Evolutionary conservation across 1,284 basidiomycete genomes (phyloP), one percentile per base, ranked within the genome.

Genomic region (Pterulicium gracile): DNA sequence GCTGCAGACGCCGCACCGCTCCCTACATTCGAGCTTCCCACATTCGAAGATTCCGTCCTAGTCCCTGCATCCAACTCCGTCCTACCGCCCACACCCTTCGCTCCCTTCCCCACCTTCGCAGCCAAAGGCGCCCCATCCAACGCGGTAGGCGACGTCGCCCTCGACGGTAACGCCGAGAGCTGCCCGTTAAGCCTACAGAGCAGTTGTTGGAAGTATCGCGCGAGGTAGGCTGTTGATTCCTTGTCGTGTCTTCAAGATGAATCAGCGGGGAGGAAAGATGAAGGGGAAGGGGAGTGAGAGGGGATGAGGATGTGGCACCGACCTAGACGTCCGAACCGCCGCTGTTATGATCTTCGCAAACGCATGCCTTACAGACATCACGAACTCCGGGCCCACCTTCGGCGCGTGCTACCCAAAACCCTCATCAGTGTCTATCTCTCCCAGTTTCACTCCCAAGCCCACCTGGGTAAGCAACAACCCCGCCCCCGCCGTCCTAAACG

Each of bases 211-310:
- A 39, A 39, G 15, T 39, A 39, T 4, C 36, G 36, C 7, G 7
- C 36, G 36, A 39, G 36, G 19, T 39, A 39, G 19, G 36, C 36
- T 10, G 36, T 13, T 39, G 36, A 5, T 39, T 39, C 36, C 19
- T 39, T 39, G 19, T 39, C 36, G 15, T 39, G 36, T 39, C 36
- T 39, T n/a, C n/a, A n/a, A n/a, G n/a, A n/a, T n/a, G n/a, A n/a
- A 39, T 4, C n/a, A 32, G 27, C 27, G n/a, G n/a, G n/a, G 27
- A 32, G 4, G 36, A 15, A 17, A 13, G 15, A 10, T 39, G 36
- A 7, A 18, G 15, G 36, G n/a, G n/a, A 18, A 17, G n/a, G 7
- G 36, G 19, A 32, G 27, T 32, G 27, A 32, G n/a, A 32, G n/a
- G 27, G 27, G 36, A 39, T 39, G 4, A 39, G n/a, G 19, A 39